phyloP scores from a whole-genome alignment of 257 asterid genomes.

The Eucommia ulmoides region DNA sequence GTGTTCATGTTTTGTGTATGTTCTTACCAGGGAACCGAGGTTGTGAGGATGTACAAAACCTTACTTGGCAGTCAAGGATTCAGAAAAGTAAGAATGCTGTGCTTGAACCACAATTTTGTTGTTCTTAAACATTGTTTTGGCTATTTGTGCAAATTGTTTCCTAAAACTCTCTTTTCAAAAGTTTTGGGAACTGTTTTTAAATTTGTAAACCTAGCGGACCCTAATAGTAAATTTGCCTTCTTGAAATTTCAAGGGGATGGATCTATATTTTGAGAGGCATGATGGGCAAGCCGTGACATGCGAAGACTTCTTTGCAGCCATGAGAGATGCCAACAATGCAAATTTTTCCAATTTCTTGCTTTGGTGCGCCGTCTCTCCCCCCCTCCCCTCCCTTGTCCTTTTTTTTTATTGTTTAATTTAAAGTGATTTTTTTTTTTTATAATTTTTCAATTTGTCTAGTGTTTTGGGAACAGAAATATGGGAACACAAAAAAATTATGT shows the following conservation, averaged over 20 bases:
- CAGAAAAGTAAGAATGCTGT: conserved; percentile 42
- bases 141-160: background rate
- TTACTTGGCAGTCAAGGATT: conserved; percentile 60
- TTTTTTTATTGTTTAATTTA: too few species aligned
- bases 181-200: too few species aligned
- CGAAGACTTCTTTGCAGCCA: conserved; percentile 84
- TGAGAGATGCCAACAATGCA: conserved; percentile 92
- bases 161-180: background rate
- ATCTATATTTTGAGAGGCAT: conserved; percentile 67
- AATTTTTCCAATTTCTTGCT: conserved; percentile 74
- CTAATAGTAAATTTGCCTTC: background rate
- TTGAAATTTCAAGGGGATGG: conserved; percentile 57
- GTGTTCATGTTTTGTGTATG: conserved; percentile 1
- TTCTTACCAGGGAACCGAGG: conserved; percentile 69
- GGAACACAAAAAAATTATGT: too few species aligned
- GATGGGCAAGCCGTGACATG: conserved; percentile 88
- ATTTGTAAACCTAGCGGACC: too few species aligned
- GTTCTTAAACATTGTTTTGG: background rate
- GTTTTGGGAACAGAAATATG: too few species aligned
- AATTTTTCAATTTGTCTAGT: too few species aligned
- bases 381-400: too few species aligned
- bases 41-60: conserved; percentile 87
- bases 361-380: conserved; percentile 52
- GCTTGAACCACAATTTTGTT: conserved; percentile 1
- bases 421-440: too few species aligned